Evolutionary conservation across 768 basidiomycete species (phyloP).

Genomic region (Tricholoma saponaceum): DNA sequence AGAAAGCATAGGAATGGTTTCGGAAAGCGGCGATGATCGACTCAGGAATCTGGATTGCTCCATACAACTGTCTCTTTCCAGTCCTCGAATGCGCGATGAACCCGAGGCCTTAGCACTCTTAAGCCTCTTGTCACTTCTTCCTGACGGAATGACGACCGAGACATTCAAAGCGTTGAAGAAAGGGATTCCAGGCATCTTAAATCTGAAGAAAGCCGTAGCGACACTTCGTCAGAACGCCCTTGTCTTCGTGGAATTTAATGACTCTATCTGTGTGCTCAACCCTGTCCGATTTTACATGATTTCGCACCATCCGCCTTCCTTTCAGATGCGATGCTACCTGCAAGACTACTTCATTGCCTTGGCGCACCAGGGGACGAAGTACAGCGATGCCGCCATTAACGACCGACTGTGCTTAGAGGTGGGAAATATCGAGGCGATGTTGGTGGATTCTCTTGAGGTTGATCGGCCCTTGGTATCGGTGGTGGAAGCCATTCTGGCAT

Average conservation of each 20-base stretch:
- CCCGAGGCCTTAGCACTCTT: conserved; percentile 24
- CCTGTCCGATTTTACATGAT: conserved; percentile 23
- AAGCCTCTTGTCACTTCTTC: conserved; percentile 17
- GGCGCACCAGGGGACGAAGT: conserved; percentile 9
- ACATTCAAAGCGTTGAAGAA: conserved; percentile 12
- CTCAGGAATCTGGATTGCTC: conserved; percentile 27
- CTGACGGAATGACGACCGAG: conserved; percentile 15
- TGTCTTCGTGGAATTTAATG: too few relatives aligned
- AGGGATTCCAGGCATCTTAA: conserved; percentile 16
- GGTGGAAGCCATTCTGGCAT: conserved; percentile 17
- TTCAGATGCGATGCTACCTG: conserved; percentile 14
- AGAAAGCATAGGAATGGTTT: conserved; percentile 23
- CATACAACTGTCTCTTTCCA: conserved; percentile 25
- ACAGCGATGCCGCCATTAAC: conserved; percentile 6
- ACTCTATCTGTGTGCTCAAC: conserved; percentile 15
- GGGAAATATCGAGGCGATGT: conserved; percentile 20
- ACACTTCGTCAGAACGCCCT: conserved; percentile 21
- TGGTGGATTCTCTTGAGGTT: conserved; percentile 15
- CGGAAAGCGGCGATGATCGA: conserved; percentile 21
- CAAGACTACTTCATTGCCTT: conserved; percentile 19
- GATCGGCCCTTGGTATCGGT: conserved; percentile 11
- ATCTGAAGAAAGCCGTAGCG: conserved; percentile 18
- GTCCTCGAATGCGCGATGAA: conserved; percentile 14
- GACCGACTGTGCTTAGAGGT: conserved; percentile 15
- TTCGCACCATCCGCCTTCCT: conserved; percentile 18